Conservation (phyloP, 257 asterid species). For the Paraleonurus japonicus region DNA sequence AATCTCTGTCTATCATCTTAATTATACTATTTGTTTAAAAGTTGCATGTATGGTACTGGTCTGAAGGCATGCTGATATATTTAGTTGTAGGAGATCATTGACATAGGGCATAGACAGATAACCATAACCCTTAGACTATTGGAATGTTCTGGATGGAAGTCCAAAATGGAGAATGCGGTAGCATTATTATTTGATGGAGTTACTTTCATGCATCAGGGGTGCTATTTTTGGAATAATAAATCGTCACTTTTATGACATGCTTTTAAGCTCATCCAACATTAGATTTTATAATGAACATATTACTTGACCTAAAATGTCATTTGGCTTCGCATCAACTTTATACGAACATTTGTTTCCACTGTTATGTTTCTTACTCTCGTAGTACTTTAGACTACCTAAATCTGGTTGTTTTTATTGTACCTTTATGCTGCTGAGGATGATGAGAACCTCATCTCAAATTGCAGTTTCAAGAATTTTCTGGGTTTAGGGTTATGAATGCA, state of each 20-base stretch:
- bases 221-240: not conserved
- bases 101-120: not conserved
- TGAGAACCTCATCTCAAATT: not conserved
- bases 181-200: not conserved
- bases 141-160: slow-evolving; percentile 10
- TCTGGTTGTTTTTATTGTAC: not conserved
- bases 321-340: not conserved
- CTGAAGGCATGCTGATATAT: slow-evolving; percentile 5
- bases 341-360: not conserved
- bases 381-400: not conserved
- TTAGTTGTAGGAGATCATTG: slow-evolving; percentile 7
- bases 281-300: not conserved
- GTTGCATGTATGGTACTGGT: slow-evolving; percentile 11
- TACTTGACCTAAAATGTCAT: not conserved
- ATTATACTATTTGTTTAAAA: not conserved
- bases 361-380: not conserved
- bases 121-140: not conserved
- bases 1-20: not conserved
- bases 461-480: not conserved
- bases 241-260: not conserved
- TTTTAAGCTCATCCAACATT: not conserved
- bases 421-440: not conserved
- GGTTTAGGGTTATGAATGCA: too few species aligned
- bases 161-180: not conserved
- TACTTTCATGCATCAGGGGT: not conserved